These are phyloP conservation scores for Cytospora paraplurivora DNA, from an alignment of 2,329 filamentous ascomycete genomes.

Conservation along the genomic window DNA sequence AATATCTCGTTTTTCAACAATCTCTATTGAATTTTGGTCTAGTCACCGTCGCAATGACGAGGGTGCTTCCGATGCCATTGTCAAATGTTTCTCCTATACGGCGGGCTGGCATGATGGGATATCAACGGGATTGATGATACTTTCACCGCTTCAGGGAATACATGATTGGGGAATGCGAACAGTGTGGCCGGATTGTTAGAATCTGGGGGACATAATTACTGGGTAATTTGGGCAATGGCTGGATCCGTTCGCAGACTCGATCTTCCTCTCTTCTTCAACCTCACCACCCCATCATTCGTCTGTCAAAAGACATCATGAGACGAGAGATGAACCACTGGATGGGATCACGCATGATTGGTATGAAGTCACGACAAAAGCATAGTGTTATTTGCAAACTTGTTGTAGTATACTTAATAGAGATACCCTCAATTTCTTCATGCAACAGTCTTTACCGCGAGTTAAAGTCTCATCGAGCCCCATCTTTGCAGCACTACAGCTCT, in stretches of 20 bases:
- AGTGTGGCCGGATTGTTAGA: not conserved
- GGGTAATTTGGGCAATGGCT: conserved; percentile 14
- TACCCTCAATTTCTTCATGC: conserved; percentile 24
- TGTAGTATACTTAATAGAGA: conserved; percentile 26
- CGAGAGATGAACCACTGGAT: conserved; percentile 11
- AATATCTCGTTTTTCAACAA: not conserved
- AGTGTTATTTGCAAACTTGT: conserved; percentile 14
- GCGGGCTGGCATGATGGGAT: conserved; percentile 20
- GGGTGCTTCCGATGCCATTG: not conserved
- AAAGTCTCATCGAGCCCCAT: not conserved
- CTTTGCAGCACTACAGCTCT: not conserved
- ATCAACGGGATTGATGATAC: conserved; percentile 14
- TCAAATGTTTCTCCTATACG: conserved; percentile 15
- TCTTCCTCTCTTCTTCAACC: not conserved
- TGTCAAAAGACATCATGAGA: conserved; percentile 7
- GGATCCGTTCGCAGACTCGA: conserved; percentile 19
- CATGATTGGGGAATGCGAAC: not conserved
- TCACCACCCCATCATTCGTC: conserved; percentile 1
- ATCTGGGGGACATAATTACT: conserved; percentile 7
- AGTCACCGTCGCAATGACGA: not conserved
- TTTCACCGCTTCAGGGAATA: not conserved
- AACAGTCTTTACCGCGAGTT: conserved; percentile 16
- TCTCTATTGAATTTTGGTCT: not conserved
- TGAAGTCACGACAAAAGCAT: conserved; percentile 2
- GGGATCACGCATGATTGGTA: conserved; percentile 11